A percentile compares a stretch with the other conserved stretches of the same genome.
Evolutionary conservation across 2,329 filamentous ascomycete genomes (phyloP).

Genomic region (Botrytis elliptica): DNA sequence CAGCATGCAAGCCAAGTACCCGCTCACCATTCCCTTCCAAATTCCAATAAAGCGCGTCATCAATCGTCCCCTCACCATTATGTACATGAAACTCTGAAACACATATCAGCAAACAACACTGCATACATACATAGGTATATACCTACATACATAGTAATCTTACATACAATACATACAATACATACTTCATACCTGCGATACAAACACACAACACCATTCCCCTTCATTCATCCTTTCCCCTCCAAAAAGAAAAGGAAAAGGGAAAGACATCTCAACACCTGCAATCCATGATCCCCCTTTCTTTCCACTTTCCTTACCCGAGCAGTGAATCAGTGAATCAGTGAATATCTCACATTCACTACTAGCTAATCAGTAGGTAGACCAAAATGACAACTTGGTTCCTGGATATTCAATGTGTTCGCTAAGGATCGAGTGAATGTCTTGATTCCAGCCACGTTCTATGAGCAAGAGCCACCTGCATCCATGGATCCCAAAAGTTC

Average conservation of each 20-base stretch:
- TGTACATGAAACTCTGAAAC: neutral
- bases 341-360: neutral
- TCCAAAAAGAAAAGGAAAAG: neutral
- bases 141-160: neutral
- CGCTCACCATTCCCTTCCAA: neutral
- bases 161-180: no score
- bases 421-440: neutral
- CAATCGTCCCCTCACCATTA: neutral
- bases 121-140: neutral
- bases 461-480: no score
- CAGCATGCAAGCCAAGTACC: neutral
- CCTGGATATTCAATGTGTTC: neutral
- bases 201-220: neutral
- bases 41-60: neutral
- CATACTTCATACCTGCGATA: neutral
- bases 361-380: neutral
- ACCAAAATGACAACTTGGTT: neutral
- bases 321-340: neutral
- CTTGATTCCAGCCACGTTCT: neutral
- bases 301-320: neutral
- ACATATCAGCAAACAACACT: constrained; percentile 1
- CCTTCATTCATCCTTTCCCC: neutral
- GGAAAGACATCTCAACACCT: neutral
- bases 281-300: neutral
- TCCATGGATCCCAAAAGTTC: neutral